A percentile compares a stretch with the other conserved stretches of the same genome.
Evolutionary conservation across 352 stramenopile species (phyloP).

Genomic region (Globisporangium iwayamae): DNA sequence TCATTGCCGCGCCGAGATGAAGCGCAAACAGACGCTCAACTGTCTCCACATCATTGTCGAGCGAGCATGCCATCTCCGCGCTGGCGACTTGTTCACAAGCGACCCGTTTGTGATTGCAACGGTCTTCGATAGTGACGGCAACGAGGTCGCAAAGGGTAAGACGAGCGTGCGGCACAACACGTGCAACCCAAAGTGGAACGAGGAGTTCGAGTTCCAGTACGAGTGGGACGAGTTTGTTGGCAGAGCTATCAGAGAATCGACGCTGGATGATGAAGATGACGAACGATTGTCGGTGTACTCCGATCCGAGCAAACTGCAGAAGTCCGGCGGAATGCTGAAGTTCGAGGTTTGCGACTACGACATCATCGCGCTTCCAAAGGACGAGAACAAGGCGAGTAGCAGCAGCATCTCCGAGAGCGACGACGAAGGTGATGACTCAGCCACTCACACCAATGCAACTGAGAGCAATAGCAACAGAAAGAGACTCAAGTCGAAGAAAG

Average conservation of each 20-base stretch:
- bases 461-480: neutral
- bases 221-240: slow-evolving; percentile 7
- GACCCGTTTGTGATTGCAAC: slow-evolving; percentile 58
- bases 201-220: slow-evolving; percentile 54
- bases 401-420: slow-evolving; percentile 4
- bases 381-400: slow-evolving; percentile 4
- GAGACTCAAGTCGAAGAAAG: slow-evolving; percentile 5
- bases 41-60: slow-evolving; percentile 60
- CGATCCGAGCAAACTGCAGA: neutral
- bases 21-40: slow-evolving; percentile 39
- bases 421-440: slow-evolving; percentile 9
- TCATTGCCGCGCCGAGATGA: slow-evolving; percentile 19
- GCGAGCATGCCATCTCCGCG: slow-evolving; percentile 38
- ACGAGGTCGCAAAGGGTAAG: slow-evolving; percentile 35
- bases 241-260: neutral
- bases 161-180: slow-evolving; percentile 53
- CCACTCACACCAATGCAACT: neutral
- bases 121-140: slow-evolving; percentile 18
- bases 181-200: slow-evolving; percentile 64
- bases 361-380: slow-evolving; percentile 18
- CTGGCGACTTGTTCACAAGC: slow-evolving; percentile 52
- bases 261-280: neutral
- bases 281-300: neutral
- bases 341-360: slow-evolving; percentile 43
- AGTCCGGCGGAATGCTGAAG: neutral